phyloP scores from a whole-genome alignment of 2,329 filamentous ascomycete genomes.

The Monosporascus ibericus region DNA sequence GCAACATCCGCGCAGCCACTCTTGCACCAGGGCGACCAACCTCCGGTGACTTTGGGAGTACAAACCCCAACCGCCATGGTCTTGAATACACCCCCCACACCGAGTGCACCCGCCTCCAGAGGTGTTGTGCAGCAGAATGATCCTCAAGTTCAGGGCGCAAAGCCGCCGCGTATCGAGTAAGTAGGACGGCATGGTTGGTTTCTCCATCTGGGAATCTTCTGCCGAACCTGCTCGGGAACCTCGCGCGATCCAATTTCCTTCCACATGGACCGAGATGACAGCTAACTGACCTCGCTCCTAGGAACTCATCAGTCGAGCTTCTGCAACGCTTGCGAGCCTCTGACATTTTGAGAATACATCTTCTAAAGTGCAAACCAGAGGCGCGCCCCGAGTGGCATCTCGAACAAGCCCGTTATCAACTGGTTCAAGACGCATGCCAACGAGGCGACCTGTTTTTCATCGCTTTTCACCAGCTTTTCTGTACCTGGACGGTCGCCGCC shows the following conservation, averaged over 20 bases:
- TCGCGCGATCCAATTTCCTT: background rate
- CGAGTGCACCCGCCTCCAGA: conserved; percentile 8
- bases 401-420: conserved; percentile 42
- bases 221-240: too few relatives aligned
- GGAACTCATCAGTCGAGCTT: conserved; percentile 10
- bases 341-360: conserved; percentile 5
- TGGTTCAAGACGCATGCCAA: conserved; percentile 52
- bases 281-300: conserved; percentile 5
- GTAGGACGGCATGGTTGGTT: conserved; percentile 4
- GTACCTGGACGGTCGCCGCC: conserved; percentile 42
- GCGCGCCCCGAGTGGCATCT: conserved; percentile 21
- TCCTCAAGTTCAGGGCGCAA: conserved; percentile 11
- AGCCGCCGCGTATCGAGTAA: conserved; percentile 21
- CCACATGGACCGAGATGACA: background rate
- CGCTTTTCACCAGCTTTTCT: conserved; percentile 59
- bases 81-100: conserved; percentile 19
- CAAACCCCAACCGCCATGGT: conserved; percentile 13
- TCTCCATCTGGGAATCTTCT: too few relatives aligned
- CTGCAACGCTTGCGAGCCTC: conserved; percentile 11
- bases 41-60: conserved; percentile 4
- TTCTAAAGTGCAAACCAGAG: conserved; percentile 11
- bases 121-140: conserved; percentile 3
- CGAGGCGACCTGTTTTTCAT: conserved; percentile 57
- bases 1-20: conserved; percentile 3
- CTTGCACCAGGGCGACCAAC: conserved; percentile 8